phyloP scores from a whole-genome alignment of 2,329 filamentous ascomycete genomes.

The Neonectria coccinea region DNA sequence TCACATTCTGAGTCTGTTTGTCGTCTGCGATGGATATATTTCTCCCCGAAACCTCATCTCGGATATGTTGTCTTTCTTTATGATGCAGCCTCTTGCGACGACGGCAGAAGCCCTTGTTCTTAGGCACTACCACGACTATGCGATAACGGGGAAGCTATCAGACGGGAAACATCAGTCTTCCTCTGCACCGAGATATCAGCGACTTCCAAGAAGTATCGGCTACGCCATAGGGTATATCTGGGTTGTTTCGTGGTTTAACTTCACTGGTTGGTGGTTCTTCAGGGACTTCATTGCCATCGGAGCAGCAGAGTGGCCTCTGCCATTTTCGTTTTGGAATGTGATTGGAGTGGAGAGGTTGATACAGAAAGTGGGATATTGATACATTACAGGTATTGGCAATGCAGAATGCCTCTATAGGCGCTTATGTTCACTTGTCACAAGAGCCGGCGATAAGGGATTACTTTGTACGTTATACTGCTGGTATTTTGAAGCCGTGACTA shows the following conservation, averaged over 20 bases:
- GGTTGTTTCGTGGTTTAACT: conserved; percentile 25
- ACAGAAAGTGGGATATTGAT: not conserved
- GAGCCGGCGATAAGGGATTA: no score
- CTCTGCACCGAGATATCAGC: not conserved
- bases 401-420: no score
- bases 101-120: conserved; percentile 13
- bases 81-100: conserved; percentile 21
- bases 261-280: conserved; percentile 32
- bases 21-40: conserved; percentile 19
- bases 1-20: conserved; percentile 26
- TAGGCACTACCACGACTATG: not conserved
- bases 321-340: conserved; percentile 15
- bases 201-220: not conserved
- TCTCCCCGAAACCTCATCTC: not conserved
- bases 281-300: conserved; percentile 21
- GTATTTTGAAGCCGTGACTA: no score
- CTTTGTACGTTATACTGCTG: no score
- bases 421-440: no score
- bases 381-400: no score
- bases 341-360: not conserved
- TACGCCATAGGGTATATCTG: conserved; percentile 19
- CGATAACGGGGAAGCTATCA: not conserved
- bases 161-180: not conserved
- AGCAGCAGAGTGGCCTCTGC: conserved; percentile 26
- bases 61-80: conserved; percentile 23